Evolutionary conservation across 2,329 filamentous ascomycete species (phyloP).

Genomic region (Thelonectria rubi): DNA sequence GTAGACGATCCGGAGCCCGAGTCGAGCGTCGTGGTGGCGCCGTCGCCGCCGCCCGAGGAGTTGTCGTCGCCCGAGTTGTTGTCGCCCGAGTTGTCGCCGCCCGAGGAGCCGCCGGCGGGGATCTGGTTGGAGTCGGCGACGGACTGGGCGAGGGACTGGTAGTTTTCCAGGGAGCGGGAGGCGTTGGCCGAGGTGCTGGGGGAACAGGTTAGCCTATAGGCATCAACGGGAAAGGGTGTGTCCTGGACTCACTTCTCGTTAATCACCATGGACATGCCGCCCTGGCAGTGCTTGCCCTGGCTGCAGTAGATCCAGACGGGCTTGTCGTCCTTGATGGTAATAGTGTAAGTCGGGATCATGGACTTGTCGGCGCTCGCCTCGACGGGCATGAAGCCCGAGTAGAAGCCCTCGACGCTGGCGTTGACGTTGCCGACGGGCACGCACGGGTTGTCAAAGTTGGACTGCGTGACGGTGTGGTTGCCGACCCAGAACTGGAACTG

Average conservation of each 20-base stretch:
- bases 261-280: conserved; percentile 79
- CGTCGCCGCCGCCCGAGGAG: conserved; percentile 13
- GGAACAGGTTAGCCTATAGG: conserved; percentile 15
- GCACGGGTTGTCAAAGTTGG: conserved; percentile 77
- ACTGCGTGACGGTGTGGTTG: conserved; percentile 85
- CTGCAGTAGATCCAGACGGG: conserved; percentile 85
- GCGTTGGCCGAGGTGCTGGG: conserved; percentile 61
- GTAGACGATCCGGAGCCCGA: conserved; percentile 11
- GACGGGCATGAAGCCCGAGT: conserved; percentile 73
- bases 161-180: conserved; percentile 60
- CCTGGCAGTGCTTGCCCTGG: conserved; percentile 77
- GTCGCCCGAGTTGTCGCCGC: conserved; percentile 35
- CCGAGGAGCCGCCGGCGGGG: conserved; percentile 22
- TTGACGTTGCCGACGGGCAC: conserved; percentile 64
- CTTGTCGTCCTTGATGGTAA: conserved; percentile 72
- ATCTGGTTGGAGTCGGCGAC: conserved; percentile 43
- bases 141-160: conserved; percentile 52
- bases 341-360: conserved; percentile 73
- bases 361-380: conserved; percentile 58
- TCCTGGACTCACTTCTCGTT: conserved; percentile 70
- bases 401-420: conserved; percentile 67
- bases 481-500: conserved; percentile 73
- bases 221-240: not conserved
- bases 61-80: conserved; percentile 16
- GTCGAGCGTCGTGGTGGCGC: conserved; percentile 17